Base-by-base conservation (phyloP, 1,284 basidiomycete genomes). In the Heterobasidion annosum region DNA sequence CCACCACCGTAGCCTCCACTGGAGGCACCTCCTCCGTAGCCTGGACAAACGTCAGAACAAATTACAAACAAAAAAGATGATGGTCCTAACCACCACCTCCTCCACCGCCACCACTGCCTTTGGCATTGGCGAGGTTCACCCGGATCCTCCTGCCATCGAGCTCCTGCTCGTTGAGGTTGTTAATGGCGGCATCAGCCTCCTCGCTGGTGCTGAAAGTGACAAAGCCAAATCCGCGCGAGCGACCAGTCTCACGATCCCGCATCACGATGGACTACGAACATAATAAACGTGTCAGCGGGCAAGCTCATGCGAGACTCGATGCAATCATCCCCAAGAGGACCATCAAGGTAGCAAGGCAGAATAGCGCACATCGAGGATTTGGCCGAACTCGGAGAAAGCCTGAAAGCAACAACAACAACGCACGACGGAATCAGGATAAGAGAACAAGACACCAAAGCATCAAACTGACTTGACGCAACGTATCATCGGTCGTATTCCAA, bases 161-260 rank as follows among this genome's bases (percentile, higher is more conserved):
- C 65, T 96, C 92, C 65, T 90, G 83, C 69, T 98, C 95, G 75
- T 98, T 91, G 69, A 97, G 77, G 49, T 72, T 75, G 56, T 62
- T 62, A 68, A 97, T 96, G 54, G 94, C 93, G 58, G 77, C 77
- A 51, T 89, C 77, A 54, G 94, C 94, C 73, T 97, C 91, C 34
- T 68, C 58, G 8, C 63, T 34, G 42, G 65, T 68, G 64, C 73
- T 73, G 73, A 79, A 93, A 59, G 92, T 94, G 63, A 98, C 93
- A 72, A 97, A 97, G 59, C 94, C 94, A 71, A 98, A 98, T 68
- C 94, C 92, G 67, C 94, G 91, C 63, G 93, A 96, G 68, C 93
- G 91, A 62, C 92, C 91, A 60, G 94, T 96, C 69, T 96, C 93
- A 67, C 93, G 91, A 77, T 97, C 94, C 77, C 93, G 91, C 93